phyloP scores from a whole-genome alignment of 371 early-diverging fungal genomes.

The Choanephora cucurbitarum region DNA sequence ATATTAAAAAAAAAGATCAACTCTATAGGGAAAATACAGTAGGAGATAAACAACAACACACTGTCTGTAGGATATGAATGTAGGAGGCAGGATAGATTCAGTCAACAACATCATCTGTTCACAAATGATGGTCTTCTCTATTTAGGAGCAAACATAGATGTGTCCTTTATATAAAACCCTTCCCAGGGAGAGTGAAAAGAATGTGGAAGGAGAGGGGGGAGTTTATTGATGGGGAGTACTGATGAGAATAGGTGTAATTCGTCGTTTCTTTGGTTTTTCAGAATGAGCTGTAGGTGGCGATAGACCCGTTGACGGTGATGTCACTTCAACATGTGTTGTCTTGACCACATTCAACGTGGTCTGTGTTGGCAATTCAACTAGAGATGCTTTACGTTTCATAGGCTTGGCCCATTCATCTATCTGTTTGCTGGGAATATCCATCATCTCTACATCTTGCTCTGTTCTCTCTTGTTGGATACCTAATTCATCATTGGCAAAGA shows the following conservation, averaged over 20 bases:
- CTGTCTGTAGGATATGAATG: too few relatives aligned
- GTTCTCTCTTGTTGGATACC: conserved; percentile 40
- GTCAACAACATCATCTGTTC: too few relatives aligned
- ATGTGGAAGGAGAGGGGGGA: background rate
- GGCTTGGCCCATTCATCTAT: background rate
- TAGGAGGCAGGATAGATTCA: too few relatives aligned
- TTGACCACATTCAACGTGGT: background rate
- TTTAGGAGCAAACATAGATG: too few relatives aligned
- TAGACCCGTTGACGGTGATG: background rate
- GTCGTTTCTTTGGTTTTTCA: conserved; percentile 33
- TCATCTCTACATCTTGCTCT: conserved; percentile 32
- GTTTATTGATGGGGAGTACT: conserved; percentile 12
- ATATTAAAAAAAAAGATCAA: too few relatives aligned
- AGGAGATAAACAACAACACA: too few relatives aligned
- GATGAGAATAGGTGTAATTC: conserved; percentile 43
- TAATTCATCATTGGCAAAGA: conserved; percentile 68
- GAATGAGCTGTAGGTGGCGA: background rate
- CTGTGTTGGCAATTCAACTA: background rate
- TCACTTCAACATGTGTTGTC: conserved; percentile 4
- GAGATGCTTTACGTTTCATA: conserved; percentile 12
- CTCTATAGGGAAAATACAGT: too few relatives aligned
- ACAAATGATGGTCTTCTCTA: too few relatives aligned
- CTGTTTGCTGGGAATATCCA: conserved; percentile 22
- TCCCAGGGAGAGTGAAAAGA: too few relatives aligned
- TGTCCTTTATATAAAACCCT: too few relatives aligned